phyloP scores from a whole-genome alignment of 768 basidiomycete species.

The Lentinus tigrinus region DNA sequence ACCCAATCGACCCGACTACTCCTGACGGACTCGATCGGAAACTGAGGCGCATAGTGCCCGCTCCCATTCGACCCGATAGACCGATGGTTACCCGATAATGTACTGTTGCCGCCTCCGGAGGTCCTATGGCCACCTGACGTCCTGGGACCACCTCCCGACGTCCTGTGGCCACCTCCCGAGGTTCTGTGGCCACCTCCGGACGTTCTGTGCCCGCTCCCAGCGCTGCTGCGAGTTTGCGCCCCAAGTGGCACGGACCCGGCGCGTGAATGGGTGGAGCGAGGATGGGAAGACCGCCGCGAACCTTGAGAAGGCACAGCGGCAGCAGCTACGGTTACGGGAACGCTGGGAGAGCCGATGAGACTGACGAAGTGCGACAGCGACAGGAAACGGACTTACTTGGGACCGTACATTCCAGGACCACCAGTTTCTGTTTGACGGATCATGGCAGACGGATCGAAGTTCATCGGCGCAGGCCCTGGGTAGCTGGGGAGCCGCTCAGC shows the following conservation, averaged over 20 bases:
- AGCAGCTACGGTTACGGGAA: not conserved
- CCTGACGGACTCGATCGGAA: conserved; percentile 6
- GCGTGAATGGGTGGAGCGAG: conserved; percentile 7
- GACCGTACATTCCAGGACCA: conserved; percentile 8
- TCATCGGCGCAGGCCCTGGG: conserved; percentile 6
- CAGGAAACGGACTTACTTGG: not conserved
- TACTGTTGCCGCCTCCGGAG: not conserved
- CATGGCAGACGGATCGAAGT: conserved; percentile 6
- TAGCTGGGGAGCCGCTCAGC: conserved; percentile 7
- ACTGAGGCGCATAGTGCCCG: conserved; percentile 17
- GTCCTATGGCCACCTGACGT: not conserved
- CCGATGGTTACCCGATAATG: too few species aligned
- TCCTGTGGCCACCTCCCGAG: not conserved
- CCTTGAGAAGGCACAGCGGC: not conserved
- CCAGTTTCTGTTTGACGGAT: not conserved
- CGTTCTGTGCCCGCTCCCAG: not conserved
- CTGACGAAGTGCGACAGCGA: not conserved
- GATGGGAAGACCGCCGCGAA: not conserved
- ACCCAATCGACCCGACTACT: conserved; percentile 37
- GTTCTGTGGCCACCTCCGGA: not conserved
- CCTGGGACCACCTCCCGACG: not conserved
- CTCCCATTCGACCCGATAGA: not conserved
- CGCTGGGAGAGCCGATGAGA: not conserved
- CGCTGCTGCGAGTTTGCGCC: not conserved
- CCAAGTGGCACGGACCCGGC: not conserved